Conservation (phyloP, 2,329 filamentous ascomycete genomes). For the Arthroderma sp. region DNA sequence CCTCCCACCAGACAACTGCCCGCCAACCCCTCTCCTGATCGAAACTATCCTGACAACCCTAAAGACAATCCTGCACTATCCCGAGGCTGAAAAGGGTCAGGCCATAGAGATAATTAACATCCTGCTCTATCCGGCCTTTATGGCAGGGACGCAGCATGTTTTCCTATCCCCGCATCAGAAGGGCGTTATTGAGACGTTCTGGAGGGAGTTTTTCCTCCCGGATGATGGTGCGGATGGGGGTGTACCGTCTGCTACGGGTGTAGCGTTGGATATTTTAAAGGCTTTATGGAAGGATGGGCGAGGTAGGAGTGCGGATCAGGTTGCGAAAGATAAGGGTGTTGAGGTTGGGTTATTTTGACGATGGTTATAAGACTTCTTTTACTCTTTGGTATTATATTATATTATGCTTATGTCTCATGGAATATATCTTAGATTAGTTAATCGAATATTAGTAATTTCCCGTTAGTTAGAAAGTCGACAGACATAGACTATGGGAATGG, state of each 20-base stretch:
- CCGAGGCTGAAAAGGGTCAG: neutral
- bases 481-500: no score
- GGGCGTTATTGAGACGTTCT: conserved; percentile 4
- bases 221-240: conserved; percentile 1
- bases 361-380: neutral
- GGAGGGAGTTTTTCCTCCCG: conserved; percentile 3
- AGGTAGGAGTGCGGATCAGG: conserved; percentile 4
- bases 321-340: conserved; percentile 6
- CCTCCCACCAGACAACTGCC: neutral
- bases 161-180: conserved; percentile 2
- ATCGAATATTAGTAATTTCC: no score
- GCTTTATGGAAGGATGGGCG: conserved; percentile 4
- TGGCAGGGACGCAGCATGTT: conserved; percentile 4
- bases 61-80: conserved; percentile 1
- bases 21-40: neutral
- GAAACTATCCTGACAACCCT: conserved; percentile 1
- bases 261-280: conserved; percentile 5
- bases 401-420: no score
- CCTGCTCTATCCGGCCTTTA: conserved; percentile 8
- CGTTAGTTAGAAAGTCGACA: no score
- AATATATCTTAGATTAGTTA: no score
- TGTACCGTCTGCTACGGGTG: conserved; percentile 1
- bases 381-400: no score
- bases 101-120: conserved; percentile 4
- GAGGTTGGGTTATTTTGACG: conserved; percentile 7